A percentile compares a stretch with the other conserved stretches of the same genome.
Conservation (phyloP, 1,284 basidiomycete species). For the Leucoagaricus sp. region DNA sequence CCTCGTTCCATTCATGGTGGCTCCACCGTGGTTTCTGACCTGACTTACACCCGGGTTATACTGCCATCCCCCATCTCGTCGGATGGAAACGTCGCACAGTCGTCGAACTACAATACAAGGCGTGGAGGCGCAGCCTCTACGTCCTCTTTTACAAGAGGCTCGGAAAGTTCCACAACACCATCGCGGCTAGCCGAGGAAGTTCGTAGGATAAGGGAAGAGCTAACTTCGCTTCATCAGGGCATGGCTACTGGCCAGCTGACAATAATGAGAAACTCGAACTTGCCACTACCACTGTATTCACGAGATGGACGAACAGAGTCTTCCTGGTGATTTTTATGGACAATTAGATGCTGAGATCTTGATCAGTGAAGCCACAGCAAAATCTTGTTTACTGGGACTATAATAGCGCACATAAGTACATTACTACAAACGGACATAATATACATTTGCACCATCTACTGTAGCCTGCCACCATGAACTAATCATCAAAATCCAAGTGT, state of each 20-base stretch:
- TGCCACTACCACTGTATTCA: no score
- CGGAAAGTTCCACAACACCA: background rate
- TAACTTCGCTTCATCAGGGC: background rate
- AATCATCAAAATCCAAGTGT: background rate
- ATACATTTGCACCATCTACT: background rate
- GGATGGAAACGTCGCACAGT: no score
- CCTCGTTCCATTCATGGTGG: background rate
- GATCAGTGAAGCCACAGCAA: background rate
- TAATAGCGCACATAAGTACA: background rate
- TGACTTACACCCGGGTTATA: background rate
- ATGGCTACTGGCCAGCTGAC: background rate
- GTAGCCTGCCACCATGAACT: background rate
- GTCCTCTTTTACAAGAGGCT: background rate
- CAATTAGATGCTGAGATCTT: no score
- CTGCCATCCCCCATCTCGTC: background rate
- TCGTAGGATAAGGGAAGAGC: constrained; percentile 1
- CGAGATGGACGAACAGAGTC: no score
- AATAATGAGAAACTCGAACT: background rate
- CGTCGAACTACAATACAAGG: no score
- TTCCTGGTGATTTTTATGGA: no score
- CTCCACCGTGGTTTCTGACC: background rate
- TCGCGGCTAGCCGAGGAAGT: background rate
- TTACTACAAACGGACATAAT: background rate
- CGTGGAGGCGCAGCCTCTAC: no score
- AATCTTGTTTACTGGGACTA: background rate